Conservation (phyloP, 2,329 filamentous ascomycete genomes). For the Helminthosporium solani region DNA sequence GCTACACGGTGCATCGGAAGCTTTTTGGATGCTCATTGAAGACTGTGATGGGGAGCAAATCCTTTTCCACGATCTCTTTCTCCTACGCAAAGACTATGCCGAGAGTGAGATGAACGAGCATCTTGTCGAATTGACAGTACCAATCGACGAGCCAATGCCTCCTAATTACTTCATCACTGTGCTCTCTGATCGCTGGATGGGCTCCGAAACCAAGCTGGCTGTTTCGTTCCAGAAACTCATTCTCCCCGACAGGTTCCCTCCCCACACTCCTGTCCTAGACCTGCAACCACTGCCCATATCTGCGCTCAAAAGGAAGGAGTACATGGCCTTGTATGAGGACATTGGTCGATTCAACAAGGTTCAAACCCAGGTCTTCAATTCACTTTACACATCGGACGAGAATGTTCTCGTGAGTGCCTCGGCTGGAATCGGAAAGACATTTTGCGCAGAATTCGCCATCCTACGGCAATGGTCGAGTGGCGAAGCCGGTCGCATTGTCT, state of each 20-base stretch:
- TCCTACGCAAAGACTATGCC: constrained; percentile 87
- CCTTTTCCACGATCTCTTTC: constrained; percentile 89
- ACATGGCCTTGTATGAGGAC: constrained; percentile 74
- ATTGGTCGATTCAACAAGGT: constrained; percentile 95
- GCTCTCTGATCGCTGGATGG: constrained; percentile 96
- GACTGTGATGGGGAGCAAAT: constrained; percentile 97
- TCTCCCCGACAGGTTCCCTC: constrained; percentile 90
- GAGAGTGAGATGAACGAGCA: constrained; percentile 86
- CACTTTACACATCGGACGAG: constrained; percentile 84
- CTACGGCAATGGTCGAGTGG: constrained; percentile 80
- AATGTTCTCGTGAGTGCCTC: constrained; percentile 93
- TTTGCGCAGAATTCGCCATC: constrained; percentile 92
- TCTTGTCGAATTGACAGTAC: constrained; percentile 91
- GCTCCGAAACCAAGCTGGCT: constrained; percentile 88
- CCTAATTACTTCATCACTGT: constrained; percentile 98
- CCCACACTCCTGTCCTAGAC: constrained; percentile 88
- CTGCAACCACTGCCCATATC: constrained; percentile 87
- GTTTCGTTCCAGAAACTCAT: constrained; percentile 95
- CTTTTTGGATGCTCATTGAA: constrained; percentile 96
- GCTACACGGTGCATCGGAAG: constrained; percentile 83
- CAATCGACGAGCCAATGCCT: constrained; percentile 95
- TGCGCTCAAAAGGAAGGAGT: constrained; percentile 83
- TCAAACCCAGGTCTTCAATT: constrained; percentile 96
- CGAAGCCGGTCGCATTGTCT: constrained; percentile 77
- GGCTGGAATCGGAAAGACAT: constrained; percentile 92